phyloP scores from a whole-genome alignment of 169 alveolate genomes.

The Cystoisospora suis region DNA sequence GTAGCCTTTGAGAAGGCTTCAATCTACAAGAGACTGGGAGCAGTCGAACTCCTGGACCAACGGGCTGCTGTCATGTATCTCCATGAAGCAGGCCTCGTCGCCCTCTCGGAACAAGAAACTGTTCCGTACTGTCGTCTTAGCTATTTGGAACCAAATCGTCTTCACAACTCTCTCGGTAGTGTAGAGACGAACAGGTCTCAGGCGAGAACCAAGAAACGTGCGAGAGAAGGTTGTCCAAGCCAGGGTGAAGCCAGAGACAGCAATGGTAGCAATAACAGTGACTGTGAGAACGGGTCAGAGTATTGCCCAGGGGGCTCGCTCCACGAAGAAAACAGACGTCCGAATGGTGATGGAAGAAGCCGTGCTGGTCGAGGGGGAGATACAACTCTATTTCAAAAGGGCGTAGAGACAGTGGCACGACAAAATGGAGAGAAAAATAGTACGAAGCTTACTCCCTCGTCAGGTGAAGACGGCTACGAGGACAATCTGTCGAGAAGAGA shows the following conservation, averaged over 20 bases:
- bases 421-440: too few relatives aligned
- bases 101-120: neutral
- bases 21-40: constrained; percentile 28
- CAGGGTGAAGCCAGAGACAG: constrained; percentile 49
- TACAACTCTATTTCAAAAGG: too few relatives aligned
- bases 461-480: neutral
- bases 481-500: neutral
- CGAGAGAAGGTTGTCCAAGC: too few relatives aligned
- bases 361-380: too few relatives aligned
- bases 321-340: too few relatives aligned
- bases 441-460: too few relatives aligned
- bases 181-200: too few relatives aligned
- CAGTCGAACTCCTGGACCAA: constrained; percentile 1
- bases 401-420: too few relatives aligned
- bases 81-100: neutral
- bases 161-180: too few relatives aligned
- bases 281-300: neutral
- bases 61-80: neutral
- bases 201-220: too few relatives aligned
- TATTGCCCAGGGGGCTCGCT: neutral
- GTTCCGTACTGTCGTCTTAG: neutral
- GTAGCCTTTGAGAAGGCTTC: constrained; percentile 42
- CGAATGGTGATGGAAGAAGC: too few relatives aligned
- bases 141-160: too few relatives aligned
- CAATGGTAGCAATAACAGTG: constrained; percentile 35